Evolutionary conservation across 2,329 filamentous ascomycete species (phyloP).

Genomic region (Leptodontidium sp.): DNA sequence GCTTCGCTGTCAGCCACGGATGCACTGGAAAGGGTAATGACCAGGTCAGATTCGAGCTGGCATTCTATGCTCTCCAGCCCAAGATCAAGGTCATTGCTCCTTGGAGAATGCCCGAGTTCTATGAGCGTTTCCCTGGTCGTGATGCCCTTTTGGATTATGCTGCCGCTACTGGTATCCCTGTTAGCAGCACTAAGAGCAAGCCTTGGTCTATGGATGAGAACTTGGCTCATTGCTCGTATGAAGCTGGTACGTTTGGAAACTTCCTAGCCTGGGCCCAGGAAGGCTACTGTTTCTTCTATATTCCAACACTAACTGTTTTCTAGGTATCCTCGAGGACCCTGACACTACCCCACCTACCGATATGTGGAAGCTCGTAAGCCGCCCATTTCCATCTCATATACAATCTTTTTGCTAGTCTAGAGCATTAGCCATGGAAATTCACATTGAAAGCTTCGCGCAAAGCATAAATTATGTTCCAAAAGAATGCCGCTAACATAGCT

Average conservation of each 20-base stretch:
- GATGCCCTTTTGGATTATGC: conserved; percentile 79
- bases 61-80: conserved; percentile 68
- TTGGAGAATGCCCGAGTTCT: conserved; percentile 76
- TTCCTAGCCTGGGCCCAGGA: neutral
- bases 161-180: conserved; percentile 70
- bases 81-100: conserved; percentile 77
- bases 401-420: neutral
- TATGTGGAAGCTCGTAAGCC: conserved; percentile 73
- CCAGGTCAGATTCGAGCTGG: conserved; percentile 71
- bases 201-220: conserved; percentile 76
- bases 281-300: neutral
- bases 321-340: conserved; percentile 73
- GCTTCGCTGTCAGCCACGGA: conserved; percentile 57
- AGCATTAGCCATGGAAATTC: neutral
- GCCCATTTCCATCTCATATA: neutral
- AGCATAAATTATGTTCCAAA: neutral
- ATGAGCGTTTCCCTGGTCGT: conserved; percentile 74
- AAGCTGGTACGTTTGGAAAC: conserved; percentile 50
- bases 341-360: conserved; percentile 73
- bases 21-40: conserved; percentile 72
- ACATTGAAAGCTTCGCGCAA: neutral
- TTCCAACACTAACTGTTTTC: neutral
- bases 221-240: conserved; percentile 80
- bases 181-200: conserved; percentile 76
- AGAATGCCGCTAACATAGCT: conserved; percentile 5